Percentiles rank a stretch among this genome's conserved stretches.
Conservation (phyloP, 208 protist species). For the Leptomonas seymouri region DNA sequence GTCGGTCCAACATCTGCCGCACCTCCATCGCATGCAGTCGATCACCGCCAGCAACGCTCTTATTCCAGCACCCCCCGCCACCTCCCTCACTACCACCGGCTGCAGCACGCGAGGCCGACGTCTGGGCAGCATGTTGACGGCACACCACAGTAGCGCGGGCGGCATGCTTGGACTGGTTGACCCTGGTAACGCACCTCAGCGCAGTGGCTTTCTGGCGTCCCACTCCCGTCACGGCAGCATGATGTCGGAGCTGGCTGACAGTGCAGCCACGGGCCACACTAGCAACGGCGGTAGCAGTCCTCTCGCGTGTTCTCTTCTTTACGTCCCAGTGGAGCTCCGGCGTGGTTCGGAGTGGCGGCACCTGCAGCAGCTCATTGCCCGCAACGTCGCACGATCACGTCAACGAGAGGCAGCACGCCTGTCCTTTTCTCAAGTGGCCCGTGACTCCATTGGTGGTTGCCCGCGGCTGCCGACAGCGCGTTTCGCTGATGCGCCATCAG, state of each 20-base stretch:
- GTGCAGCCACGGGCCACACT: neutral
- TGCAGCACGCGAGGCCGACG: neutral
- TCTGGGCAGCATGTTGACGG: constrained; percentile 9
- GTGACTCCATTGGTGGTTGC: neutral
- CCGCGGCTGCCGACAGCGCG: neutral
- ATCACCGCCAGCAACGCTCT: constrained; percentile 5
- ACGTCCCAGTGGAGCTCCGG: constrained; percentile 32
- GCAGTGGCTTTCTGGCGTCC: neutral
- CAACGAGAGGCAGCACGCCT: neutral
- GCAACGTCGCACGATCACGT: neutral
- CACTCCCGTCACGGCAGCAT: constrained; percentile 11
- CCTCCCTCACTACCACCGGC: neutral
- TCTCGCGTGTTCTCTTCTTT: constrained; percentile 30
- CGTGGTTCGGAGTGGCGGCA: constrained; percentile 34
- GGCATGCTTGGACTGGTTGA: neutral
- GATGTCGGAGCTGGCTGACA: neutral
- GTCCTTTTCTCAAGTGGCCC: neutral
- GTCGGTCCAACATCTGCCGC: neutral
- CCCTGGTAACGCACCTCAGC: neutral
- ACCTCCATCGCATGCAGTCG: neutral
- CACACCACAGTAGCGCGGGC: constrained; percentile 9
- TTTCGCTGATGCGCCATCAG: neutral
- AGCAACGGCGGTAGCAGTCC: neutral
- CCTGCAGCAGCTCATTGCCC: constrained; percentile 27
- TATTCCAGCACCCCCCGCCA: constrained; percentile 15